Evolutionary conservation across 2,329 filamentous ascomycete genomes (phyloP).

Genomic region (Cercospora sojina): DNA sequence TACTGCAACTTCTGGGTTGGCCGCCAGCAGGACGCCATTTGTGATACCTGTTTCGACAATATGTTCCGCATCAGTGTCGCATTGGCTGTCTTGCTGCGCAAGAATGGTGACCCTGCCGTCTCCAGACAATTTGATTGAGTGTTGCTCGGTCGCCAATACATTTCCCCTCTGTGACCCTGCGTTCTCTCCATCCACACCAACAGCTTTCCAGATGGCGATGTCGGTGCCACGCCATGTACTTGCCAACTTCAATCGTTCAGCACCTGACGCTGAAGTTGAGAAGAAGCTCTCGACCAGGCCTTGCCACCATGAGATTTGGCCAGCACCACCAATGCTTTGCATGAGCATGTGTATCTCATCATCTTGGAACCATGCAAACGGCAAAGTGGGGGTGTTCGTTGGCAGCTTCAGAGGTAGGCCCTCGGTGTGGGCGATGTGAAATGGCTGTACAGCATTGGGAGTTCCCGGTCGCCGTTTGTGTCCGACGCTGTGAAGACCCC

Average conservation of each 20-base stretch:
- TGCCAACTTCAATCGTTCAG: slow-evolving; percentile 22
- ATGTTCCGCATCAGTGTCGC: neutral
- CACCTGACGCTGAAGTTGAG: slow-evolving; percentile 54
- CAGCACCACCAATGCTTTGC: slow-evolving; percentile 73
- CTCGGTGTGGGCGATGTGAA: slow-evolving; percentile 80
- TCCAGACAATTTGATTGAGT: neutral
- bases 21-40: slow-evolving; percentile 23
- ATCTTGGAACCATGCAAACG: slow-evolving; percentile 34
- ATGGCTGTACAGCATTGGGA: slow-evolving; percentile 60
- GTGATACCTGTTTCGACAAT: slow-evolving; percentile 24
- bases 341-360: slow-evolving; percentile 57
- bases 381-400: slow-evolving; percentile 24
- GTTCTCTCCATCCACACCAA: neutral
- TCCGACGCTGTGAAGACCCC: slow-evolving; percentile 85
- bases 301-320: slow-evolving; percentile 77
- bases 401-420: slow-evolving; percentile 42
- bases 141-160: neutral
- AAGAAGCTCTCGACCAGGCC: slow-evolving; percentile 76
- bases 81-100: neutral
- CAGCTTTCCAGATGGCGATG: slow-evolving; percentile 3
- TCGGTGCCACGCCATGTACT: slow-evolving; percentile 11
- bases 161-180: neutral
- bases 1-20: slow-evolving; percentile 29
- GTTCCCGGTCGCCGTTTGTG: slow-evolving; percentile 57
- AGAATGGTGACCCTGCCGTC: neutral